A percentile compares a stretch with the other conserved stretches of the same genome.
Conservation (phyloP, 2,329 filamentous ascomycete genomes). For the Fusarium scirpi region DNA sequence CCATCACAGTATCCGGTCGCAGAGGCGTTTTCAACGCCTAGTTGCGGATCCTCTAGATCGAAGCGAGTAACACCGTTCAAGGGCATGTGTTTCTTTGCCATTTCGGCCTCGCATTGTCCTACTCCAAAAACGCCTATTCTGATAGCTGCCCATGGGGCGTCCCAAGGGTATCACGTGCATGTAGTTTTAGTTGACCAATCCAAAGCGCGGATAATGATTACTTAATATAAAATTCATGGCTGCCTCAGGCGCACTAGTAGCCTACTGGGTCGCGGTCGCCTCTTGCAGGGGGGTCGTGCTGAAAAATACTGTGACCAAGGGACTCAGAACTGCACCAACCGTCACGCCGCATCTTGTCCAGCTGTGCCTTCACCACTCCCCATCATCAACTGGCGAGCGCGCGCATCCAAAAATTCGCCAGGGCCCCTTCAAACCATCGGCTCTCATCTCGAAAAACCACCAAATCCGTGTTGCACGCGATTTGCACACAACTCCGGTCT, state of each 20-base stretch:
- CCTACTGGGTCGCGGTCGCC: slow-evolving; percentile 43
- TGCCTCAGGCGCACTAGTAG: slow-evolving; percentile 43
- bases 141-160: not conserved
- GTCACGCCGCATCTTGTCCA: slow-evolving; percentile 63
- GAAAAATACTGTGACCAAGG: slow-evolving; percentile 57
- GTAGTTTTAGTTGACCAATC: slow-evolving; percentile 24
- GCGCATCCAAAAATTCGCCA: slow-evolving; percentile 73
- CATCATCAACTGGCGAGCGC: slow-evolving; percentile 64
- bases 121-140: not conserved
- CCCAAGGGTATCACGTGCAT: slow-evolving; percentile 39
- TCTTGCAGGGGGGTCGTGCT: slow-evolving; percentile 55
- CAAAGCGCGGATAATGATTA: slow-evolving; percentile 18
- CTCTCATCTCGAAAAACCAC: slow-evolving; percentile 66
- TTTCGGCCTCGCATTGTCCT: not conserved
- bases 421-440: slow-evolving; percentile 70
- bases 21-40: not conserved
- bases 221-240: slow-evolving; percentile 19
- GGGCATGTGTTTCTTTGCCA: not conserved
- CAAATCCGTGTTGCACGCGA: slow-evolving; percentile 67
- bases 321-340: slow-evolving; percentile 58
- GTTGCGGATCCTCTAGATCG: slow-evolving; percentile 17
- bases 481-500: slow-evolving; percentile 61
- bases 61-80: not conserved
- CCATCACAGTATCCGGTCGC: slow-evolving; percentile 24
- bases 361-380: slow-evolving; percentile 66